Conservation (phyloP, 163 green algal genomes). For the Volvox carteri region DNA sequence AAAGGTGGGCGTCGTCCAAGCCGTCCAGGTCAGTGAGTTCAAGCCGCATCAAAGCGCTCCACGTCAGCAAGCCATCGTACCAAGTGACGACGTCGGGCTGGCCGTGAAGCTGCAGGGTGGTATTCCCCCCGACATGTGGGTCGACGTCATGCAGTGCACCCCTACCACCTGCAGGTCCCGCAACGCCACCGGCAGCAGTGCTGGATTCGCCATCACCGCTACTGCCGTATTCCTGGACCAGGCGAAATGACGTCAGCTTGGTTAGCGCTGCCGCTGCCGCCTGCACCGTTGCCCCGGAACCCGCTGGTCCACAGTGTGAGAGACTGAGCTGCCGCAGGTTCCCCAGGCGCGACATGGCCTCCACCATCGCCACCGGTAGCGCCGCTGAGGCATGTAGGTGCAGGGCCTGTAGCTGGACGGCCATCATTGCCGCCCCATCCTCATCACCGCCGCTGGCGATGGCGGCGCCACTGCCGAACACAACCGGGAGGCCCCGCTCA, state of each 20-base stretch:
- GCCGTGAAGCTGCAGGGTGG: not conserved
- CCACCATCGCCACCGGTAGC: constrained; percentile 7
- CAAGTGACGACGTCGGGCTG: not conserved
- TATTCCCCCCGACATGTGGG: not conserved
- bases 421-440: not conserved
- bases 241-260: not conserved
- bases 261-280: not conserved
- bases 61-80: constrained; percentile 12
- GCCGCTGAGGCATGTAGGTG: constrained; percentile 11
- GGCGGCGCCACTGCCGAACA: not conserved
- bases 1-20: constrained; percentile 12
- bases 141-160: too few species aligned
- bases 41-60: not conserved
- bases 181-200: not conserved
- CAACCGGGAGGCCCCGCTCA: not conserved
- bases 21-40: not conserved
- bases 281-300: not conserved
- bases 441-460: not conserved
- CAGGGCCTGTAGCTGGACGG: not conserved
- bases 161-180: too few species aligned
- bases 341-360: not conserved
- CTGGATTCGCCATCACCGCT: not conserved
- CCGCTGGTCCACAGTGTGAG: not conserved
- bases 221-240: constrained; percentile 25
- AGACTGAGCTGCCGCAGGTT: not conserved